These are phyloP conservation scores for Hippophae tibetana DNA, from an alignment of 306 rosid species.

Conservation along the genomic window DNA sequence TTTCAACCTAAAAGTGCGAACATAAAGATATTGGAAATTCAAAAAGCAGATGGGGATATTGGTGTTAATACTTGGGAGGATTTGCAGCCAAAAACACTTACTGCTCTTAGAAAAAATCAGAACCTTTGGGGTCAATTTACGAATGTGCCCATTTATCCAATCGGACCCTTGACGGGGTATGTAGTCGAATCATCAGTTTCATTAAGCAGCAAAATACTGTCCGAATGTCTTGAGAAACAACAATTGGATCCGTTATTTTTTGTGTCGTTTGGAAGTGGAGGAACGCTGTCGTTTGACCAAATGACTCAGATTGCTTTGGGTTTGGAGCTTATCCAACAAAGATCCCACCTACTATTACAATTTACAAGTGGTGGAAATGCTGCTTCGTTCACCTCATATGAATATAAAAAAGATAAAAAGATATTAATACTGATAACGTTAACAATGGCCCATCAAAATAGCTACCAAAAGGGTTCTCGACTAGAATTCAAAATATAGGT, in stretches of 20 bases:
- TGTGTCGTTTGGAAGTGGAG: conserved; percentile 64
- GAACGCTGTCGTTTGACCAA: conserved; percentile 40
- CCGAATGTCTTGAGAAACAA: conserved; percentile 46
- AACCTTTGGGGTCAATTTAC: conserved; percentile 16
- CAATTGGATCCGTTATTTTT: conserved; percentile 38
- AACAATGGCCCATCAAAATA: neutral
- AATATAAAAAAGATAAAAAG: too few species aligned
- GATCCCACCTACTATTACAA: conserved; percentile 30
- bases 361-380: neutral
- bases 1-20: too few species aligned
- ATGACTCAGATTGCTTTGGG: conserved; percentile 50
- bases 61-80: conserved; percentile 57
- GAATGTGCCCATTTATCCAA: conserved; percentile 23
- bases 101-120: conserved; percentile 17
- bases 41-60: conserved; percentile 40
- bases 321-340: conserved; percentile 43
- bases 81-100: conserved; percentile 13
- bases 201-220: neutral
- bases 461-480: conserved; percentile 33
- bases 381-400: conserved; percentile 13
- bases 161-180: conserved; percentile 44
- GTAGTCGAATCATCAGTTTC: neutral
- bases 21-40: too few species aligned
- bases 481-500: conserved; percentile 24
- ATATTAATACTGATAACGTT: too few species aligned